A percentile compares a stretch with the other conserved stretches of the same genome.
phyloP scores from a whole-genome alignment of 306 rosid genomes.

The Cicer chorassanicum region DNA sequence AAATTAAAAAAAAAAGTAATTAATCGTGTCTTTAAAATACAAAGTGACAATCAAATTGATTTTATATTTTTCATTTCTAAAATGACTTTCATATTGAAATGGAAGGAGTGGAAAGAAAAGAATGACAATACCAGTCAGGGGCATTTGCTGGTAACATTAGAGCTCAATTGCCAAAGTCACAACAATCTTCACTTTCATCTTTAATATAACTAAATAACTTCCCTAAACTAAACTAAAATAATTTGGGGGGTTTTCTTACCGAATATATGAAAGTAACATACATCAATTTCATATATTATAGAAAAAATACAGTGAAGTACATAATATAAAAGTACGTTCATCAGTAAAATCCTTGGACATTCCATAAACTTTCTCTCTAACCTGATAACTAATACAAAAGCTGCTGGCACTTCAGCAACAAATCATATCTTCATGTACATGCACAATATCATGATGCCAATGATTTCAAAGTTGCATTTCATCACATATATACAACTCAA shows the following conservation, averaged over 20 bases:
- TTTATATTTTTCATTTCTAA: too few relatives aligned
- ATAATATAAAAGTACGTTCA: neutral
- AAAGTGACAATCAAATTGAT: too few relatives aligned
- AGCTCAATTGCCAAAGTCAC: neutral
- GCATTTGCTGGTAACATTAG: too few relatives aligned
- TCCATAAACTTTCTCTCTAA: slow-evolving; percentile 23
- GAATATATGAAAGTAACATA: slow-evolving; percentile 12
- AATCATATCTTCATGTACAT: slow-evolving; percentile 26
- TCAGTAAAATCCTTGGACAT: slow-evolving; percentile 23
- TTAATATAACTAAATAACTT: slow-evolving; percentile 22
- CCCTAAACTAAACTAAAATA: neutral
- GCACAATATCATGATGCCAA: slow-evolving; percentile 7
- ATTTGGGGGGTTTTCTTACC: neutral
- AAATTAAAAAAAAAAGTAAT: too few relatives aligned
- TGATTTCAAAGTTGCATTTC: slow-evolving; percentile 41
- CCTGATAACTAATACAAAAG: slow-evolving; percentile 25
- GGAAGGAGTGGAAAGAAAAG: too few relatives aligned
- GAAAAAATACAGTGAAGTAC: neutral
- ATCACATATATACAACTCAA: slow-evolving; percentile 37
- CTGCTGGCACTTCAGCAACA: slow-evolving; percentile 22
- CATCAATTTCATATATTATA: neutral
- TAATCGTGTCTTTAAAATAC: too few relatives aligned
- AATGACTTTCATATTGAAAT: too few relatives aligned
- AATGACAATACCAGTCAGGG: too few relatives aligned
- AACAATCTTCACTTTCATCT: slow-evolving; percentile 27